Percentiles rank a stretch among this genome's conserved stretches.
Conservation (phyloP, 2,329 filamentous ascomycete species). For the Trichoderma sp. region DNA sequence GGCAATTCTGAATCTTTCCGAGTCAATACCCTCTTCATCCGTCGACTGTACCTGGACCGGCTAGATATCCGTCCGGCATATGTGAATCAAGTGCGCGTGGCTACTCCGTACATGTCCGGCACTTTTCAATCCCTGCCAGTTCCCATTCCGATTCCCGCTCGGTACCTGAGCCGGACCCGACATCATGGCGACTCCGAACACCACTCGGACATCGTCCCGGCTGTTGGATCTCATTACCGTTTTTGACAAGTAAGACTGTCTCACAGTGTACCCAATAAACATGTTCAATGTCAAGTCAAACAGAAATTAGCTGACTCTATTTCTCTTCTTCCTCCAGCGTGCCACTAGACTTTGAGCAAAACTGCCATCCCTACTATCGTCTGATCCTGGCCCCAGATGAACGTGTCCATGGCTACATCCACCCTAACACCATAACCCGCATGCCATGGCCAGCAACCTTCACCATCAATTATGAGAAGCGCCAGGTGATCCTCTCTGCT, state of each 20-base stretch:
- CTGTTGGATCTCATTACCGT: conserved; percentile 39
- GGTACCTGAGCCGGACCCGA: neutral
- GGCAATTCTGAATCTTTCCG: neutral
- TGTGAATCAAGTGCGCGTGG: neutral
- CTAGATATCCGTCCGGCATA: neutral
- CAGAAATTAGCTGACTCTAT: neutral
- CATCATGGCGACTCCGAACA: too few species aligned
- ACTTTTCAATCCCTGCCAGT: neutral
- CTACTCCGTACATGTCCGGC: neutral
- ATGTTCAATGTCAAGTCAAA: neutral
- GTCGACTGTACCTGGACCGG: neutral
- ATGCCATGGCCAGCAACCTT: conserved; percentile 48
- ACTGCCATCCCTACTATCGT: conserved; percentile 41
- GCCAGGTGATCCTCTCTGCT: conserved; percentile 33
- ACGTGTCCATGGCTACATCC: conserved; percentile 50
- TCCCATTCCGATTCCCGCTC: neutral
- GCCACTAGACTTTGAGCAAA: conserved; percentile 42
- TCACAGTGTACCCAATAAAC: neutral
- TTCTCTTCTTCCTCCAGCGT: conserved; percentile 36
- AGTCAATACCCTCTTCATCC: neutral
- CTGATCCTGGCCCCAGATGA: conserved; percentile 45
- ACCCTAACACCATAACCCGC: conserved; percentile 41
- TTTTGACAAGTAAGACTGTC: conserved; percentile 41
- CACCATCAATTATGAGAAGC: conserved; percentile 32
- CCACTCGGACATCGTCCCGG: conserved; percentile 22